Percentiles rank a stretch among this genome's conserved stretches.
Evolutionary conservation across 2,329 filamentous ascomycete species (phyloP).

Genomic region (Hypoxylon sp.): DNA sequence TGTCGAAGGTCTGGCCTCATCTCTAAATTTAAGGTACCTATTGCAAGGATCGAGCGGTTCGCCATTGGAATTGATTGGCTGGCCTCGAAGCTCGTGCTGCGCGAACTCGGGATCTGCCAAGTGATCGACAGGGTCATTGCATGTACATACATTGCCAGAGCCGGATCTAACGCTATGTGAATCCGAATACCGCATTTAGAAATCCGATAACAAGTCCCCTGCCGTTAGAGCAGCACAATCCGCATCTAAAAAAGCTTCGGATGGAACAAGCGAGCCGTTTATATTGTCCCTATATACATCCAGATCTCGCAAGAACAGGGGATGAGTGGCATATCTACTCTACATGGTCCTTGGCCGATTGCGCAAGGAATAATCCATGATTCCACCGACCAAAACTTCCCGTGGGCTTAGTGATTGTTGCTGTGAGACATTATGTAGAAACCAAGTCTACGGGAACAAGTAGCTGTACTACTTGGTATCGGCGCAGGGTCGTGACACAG

Average conservation of each 20-base stretch:
- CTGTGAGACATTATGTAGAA: slow-evolving; percentile 30
- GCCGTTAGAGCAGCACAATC: slow-evolving; percentile 28
- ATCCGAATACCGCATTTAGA: slow-evolving; percentile 39
- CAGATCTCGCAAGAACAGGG: slow-evolving; percentile 29
- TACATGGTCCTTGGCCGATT: slow-evolving; percentile 32
- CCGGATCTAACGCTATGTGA: slow-evolving; percentile 26
- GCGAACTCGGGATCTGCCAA: slow-evolving; percentile 32
- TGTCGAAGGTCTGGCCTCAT: slow-evolving; percentile 16
- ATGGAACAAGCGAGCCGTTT: slow-evolving; percentile 32
- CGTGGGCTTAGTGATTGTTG: slow-evolving; percentile 22
- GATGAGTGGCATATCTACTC: slow-evolving; percentile 28
- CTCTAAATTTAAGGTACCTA: slow-evolving; percentile 1
- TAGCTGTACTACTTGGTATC: slow-evolving; percentile 9
- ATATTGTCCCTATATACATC: slow-evolving; percentile 36
- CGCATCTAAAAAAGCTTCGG: slow-evolving; percentile 29
- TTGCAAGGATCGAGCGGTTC: slow-evolving; percentile 26
- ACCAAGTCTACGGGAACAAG: slow-evolving; percentile 28
- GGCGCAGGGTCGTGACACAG: slow-evolving; percentile 15
- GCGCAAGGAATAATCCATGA: slow-evolving; percentile 36
- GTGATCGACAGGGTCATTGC: slow-evolving; percentile 39
- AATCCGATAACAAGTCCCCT: slow-evolving; percentile 10
- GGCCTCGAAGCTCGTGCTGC: slow-evolving; percentile 21
- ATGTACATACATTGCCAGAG: slow-evolving; percentile 26
- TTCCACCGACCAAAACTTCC: slow-evolving; percentile 28
- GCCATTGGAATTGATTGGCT: slow-evolving; percentile 34